Evolutionary conservation across 495 filamentous ascomycete species (phyloP), one percentile per base, ranked within the genome.

Genomic region (Cryomyces minteri): DNA sequence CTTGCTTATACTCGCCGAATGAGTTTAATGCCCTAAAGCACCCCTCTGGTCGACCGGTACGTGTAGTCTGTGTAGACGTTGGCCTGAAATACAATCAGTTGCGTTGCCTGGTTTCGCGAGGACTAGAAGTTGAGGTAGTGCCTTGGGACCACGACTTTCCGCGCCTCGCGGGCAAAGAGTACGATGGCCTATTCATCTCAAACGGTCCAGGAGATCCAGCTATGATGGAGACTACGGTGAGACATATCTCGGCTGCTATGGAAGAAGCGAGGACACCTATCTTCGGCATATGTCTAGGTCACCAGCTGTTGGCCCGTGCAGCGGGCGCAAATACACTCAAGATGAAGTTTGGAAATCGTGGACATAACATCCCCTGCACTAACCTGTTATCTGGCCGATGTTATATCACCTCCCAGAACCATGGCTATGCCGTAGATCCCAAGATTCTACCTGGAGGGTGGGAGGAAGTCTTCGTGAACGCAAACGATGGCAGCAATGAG

Each of bases 331-430:
- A 74, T 31, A 98, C 90, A 3, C 58, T 67, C 47, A 98, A 98
- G 67, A 92, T 98, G 82, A 94, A 94, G 69, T 98, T 95, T 56
- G 90, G 90, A 64, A 98, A 98, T 65, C 83, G 90, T 54, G 90
- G 90, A 34, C 87, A 94, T 69, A 98, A 98, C 59, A 95, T 98
- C 57, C 90, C 90, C 29, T 95, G 90, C 68, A 96, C 88, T 25
- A 93, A 83, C 62, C 74, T 88, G 71, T 64, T 94, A 48, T 87
- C 87, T 34, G 92, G 90, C 43, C 83, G 85, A 61, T 98, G 90
- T 60, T 86, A 96, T 63, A 98, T 98, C 58, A 98, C 90, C 18
- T 96, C 90, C 4, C 90, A 98, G 62, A 98, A 98, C 58, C 87
- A 94, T 59, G 90, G 90, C 58, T 98, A 76, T 56, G 90, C 86